Percentiles rank a stretch among this genome's conserved stretches.
These are phyloP conservation scores for Colletotrichum abscissum DNA, from an alignment of 2,329 filamentous ascomycete genomes.

Conservation along the genomic window DNA sequence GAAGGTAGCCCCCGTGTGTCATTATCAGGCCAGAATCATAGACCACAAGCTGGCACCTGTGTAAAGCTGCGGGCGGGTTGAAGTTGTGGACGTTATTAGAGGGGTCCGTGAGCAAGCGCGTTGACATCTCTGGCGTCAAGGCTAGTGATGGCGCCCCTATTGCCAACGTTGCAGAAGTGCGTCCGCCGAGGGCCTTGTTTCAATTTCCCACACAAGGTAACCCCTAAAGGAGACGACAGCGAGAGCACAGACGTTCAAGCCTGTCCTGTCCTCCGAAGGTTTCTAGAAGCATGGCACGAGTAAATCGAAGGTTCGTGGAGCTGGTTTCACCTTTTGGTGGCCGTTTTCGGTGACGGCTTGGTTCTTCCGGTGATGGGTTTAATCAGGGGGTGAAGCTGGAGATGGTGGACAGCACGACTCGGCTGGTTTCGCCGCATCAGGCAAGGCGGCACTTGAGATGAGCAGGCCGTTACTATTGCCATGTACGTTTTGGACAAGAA, in stretches of 20 bases:
- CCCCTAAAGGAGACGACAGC: conserved; percentile 32
- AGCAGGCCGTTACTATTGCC: neutral
- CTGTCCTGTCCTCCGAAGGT: conserved; percentile 15
- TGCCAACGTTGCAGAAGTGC: conserved; percentile 30
- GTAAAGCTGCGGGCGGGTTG: conserved; percentile 13
- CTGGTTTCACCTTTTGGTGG: conserved; percentile 29
- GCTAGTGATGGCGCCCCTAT: conserved; percentile 16
- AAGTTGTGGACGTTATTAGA: conserved; percentile 1
- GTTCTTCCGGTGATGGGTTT: conserved; percentile 12
- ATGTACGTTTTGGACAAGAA: conserved; percentile 6
- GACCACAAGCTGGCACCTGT: conserved; percentile 22
- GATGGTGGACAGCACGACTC: conserved; percentile 27
- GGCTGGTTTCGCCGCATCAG: conserved; percentile 27
- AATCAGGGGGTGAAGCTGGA: conserved; percentile 2
- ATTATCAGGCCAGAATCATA: conserved; percentile 26
- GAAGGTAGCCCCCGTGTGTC: conserved; percentile 17
- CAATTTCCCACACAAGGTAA: conserved; percentile 30
- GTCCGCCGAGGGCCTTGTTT: conserved; percentile 30
- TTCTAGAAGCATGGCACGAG: conserved; percentile 35
- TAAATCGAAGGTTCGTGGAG: conserved; percentile 30
- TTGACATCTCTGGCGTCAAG: conserved; percentile 14
- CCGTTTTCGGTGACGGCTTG: neutral
- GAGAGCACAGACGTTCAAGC: conserved; percentile 32
- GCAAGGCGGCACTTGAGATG: conserved; percentile 1
- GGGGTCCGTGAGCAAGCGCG: conserved; percentile 18